Percentiles rank a stretch among this genome's conserved stretches.
These are phyloP conservation scores for Backusella morwellensis DNA, from an alignment of 192 early-diverging fungal genomes.

Conservation along the genomic window DNA sequence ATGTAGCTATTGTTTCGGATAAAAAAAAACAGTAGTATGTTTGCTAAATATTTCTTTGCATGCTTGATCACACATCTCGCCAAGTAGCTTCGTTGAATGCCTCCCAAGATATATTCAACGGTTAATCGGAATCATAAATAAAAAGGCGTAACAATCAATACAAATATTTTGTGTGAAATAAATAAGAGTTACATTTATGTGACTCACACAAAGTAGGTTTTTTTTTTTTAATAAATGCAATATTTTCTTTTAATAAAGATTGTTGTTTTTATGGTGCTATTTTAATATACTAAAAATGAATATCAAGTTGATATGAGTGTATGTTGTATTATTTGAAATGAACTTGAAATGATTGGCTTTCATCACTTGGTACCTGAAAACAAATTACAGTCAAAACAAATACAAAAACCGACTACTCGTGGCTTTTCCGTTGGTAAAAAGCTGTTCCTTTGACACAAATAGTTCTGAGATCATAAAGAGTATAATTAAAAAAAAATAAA, in stretches of 20 bases:
- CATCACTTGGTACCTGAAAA: no score
- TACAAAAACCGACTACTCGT: no score
- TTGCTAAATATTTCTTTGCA: background rate
- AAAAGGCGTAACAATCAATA: background rate
- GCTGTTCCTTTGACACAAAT: background rate
- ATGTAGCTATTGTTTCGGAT: background rate
- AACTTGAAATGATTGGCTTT: no score
- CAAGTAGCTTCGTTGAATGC: background rate
- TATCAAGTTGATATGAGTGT: no score
- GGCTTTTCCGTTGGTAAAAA: background rate
- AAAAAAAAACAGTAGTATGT: background rate
- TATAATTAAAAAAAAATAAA: background rate
- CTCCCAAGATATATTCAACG: background rate
- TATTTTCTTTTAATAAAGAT: no score
- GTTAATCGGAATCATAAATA: background rate
- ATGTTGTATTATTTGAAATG: no score
- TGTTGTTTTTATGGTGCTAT: no score
- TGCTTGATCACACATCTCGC: background rate
- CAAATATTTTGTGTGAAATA: background rate
- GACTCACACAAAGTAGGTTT: background rate
- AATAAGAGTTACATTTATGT: background rate
- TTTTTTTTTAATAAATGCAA: no score
- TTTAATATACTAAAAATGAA: no score
- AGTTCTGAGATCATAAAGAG: background rate
- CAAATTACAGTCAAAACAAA: no score